These are phyloP conservation scores for Colletotrichum sp. DNA, from an alignment of 2,329 filamentous ascomycete genomes.

Conservation along the genomic window DNA sequence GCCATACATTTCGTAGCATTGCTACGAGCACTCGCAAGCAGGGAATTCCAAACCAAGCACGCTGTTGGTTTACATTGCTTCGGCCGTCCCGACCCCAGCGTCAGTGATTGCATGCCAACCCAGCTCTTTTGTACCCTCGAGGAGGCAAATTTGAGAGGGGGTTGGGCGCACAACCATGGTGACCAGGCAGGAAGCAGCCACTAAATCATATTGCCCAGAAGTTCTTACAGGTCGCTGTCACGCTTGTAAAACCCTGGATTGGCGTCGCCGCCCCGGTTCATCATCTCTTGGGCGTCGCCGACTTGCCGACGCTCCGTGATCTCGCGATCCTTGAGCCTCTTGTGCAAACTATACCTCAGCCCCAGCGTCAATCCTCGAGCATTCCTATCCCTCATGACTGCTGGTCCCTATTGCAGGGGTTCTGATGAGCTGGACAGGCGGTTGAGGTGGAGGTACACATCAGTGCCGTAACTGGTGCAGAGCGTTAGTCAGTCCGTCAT, in stretches of 20 bases:
- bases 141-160: background rate
- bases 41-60: background rate
- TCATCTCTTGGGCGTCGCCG: slow-evolving; percentile 81
- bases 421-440: slow-evolving; percentile 94
- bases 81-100: background rate
- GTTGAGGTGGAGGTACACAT: slow-evolving; percentile 98
- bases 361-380: slow-evolving; percentile 69
- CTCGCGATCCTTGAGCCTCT: slow-evolving; percentile 74
- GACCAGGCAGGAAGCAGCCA: background rate
- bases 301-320: slow-evolving; percentile 89
- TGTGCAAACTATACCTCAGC: slow-evolving; percentile 63
- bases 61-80: background rate
- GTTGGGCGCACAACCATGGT: background rate
- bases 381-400: slow-evolving; percentile 80
- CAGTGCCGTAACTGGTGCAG: slow-evolving; percentile 82
- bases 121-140: background rate
- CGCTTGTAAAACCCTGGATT: slow-evolving; percentile 27
- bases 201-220: background rate
- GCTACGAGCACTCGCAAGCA: background rate
- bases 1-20: background rate
- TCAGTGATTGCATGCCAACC: background rate
- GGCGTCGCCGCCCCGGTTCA: slow-evolving; percentile 55
- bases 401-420: slow-evolving; percentile 92
- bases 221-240: slow-evolving; percentile 39
- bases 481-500: slow-evolving; percentile 10